Evolutionary conservation across 164 flowering plant genomes (phyloP), one percentile per base, ranked within the genome.

Genomic region (Kingdonia uniflora): DNA sequence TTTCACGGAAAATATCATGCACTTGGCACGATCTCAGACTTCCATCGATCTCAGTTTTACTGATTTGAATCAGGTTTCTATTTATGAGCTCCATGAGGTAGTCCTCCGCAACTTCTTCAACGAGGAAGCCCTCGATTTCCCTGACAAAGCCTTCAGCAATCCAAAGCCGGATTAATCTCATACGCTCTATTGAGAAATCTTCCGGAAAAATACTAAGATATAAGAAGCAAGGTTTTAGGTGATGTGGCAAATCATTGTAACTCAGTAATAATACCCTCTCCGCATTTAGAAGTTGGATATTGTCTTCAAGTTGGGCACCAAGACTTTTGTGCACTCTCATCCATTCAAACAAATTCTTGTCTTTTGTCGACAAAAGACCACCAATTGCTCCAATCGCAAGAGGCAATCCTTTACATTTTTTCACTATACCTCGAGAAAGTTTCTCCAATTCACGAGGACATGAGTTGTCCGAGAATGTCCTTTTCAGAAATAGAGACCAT

Each of bases 191-290:
- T 12, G 14, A 2, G 26, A 38, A 35, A 35, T 68, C 64, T 26
- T 68, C 64, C 0, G 67, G 71, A 22, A 58, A 58, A 11, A 51
- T 33, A 16, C 67, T 19, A 14, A 59, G 14, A 29, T 62, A 62
- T 14, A 51, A 14, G 7, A 49, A 25, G 51, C 68, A 64, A 24
- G 46, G 7, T 19, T 60, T 66, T 0, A 66, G 58, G 12, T 51
- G 14, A 56, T 40, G 52, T 2, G 65, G 62, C 44, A 66, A 19
- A 17, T 57, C 59, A 20, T 41, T 23, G 20, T 58, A 67, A 25
- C 71, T 58, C 10, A 62, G 37, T 0, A 16, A 39, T 14, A 65
- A 33, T 15, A 65, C 29, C 12, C 10, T 50, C 19, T 25, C 54
- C 33, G 54, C 13, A 13, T 19, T 41, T 3, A 16, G 44, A 6